Conservation (phyloP, 148 eudicot genomes). For the Heliamphora exappendiculata region DNA sequence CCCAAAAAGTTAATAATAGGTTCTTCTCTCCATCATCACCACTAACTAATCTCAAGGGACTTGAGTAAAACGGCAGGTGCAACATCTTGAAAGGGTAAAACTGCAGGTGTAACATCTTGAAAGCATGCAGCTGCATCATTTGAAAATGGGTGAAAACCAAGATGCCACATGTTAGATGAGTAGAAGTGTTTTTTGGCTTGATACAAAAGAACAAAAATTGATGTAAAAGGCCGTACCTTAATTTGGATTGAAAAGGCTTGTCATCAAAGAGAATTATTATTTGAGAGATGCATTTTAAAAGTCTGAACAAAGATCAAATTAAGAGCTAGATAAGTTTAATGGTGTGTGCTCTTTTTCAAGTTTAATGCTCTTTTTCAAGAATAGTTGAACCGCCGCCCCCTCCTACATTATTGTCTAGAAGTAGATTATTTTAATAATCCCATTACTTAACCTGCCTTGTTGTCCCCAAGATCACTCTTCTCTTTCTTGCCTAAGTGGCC, state of each 20-base stretch:
- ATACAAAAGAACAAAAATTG: neutral
- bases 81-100: too few relatives aligned
- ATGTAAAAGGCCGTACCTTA: constrained; percentile 1
- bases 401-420: constrained; percentile 16
- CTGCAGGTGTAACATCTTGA: neutral
- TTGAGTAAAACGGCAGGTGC: too few relatives aligned
- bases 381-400: constrained; percentile 1
- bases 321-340: constrained; percentile 2
- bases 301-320: neutral
- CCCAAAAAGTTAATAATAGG: too few relatives aligned
- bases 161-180: neutral
- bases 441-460: constrained; percentile 29
- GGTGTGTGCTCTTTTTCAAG: neutral
- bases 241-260: neutral
- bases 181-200: too few relatives aligned
- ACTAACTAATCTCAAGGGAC: too few relatives aligned
- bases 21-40: too few relatives aligned
- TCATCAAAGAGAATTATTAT: neutral
- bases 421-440: constrained; percentile 9
- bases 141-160: neutral
- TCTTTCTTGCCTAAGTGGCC: constrained; percentile 36
- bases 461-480: constrained; percentile 28
- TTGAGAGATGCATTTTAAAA: neutral
- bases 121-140: neutral
- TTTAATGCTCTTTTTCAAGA: neutral